A percentile compares a stretch with the other conserved stretches of the same genome.
Evolutionary conservation across 2,329 filamentous ascomycete species (phyloP).

Genomic region (Plenodomus biglobosus): DNA sequence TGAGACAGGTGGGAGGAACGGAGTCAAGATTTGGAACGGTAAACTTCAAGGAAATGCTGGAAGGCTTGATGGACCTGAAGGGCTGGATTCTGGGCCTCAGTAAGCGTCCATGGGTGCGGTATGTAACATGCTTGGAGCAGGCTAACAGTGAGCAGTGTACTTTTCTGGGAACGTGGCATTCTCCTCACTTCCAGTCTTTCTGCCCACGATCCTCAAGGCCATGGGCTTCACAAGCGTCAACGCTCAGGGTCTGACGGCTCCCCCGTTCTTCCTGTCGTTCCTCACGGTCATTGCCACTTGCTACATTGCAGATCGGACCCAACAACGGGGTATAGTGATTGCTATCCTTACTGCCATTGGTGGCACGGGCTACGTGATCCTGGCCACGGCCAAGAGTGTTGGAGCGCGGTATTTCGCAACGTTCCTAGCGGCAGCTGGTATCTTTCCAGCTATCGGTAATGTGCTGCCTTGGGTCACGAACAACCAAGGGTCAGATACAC

Average conservation of each 20-base stretch:
- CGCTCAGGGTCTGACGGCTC: constrained; percentile 71
- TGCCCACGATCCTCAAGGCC: constrained; percentile 48
- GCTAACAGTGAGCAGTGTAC: constrained; percentile 36
- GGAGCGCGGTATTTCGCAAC: constrained; percentile 56
- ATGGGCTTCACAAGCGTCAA: constrained; percentile 70
- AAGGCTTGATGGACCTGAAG: constrained; percentile 35
- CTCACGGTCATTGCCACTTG: constrained; percentile 62
- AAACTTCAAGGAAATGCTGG: constrained; percentile 33
- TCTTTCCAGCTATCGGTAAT: constrained; percentile 70
- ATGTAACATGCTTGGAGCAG: neutral
- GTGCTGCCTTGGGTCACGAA: constrained; percentile 70
- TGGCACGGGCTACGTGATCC: constrained; percentile 64
- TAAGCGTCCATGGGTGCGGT: constrained; percentile 1
- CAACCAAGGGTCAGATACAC: constrained; percentile 69
- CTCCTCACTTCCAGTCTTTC: constrained; percentile 54
- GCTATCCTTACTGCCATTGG: constrained; percentile 59
- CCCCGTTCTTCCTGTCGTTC: constrained; percentile 70
- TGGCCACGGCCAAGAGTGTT: constrained; percentile 58
- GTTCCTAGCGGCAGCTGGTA: constrained; percentile 60
- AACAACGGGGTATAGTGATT: constrained; percentile 65
- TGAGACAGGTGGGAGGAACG: constrained; percentile 33
- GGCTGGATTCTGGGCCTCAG: constrained; percentile 40
- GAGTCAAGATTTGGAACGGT: constrained; percentile 31
- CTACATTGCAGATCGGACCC: constrained; percentile 65
- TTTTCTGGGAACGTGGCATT: constrained; percentile 51